A percentile compares a stretch with the other conserved stretches of the same genome.
phyloP scores from a whole-genome alignment of 805 yeast species.

The Saccharomycodes ludwigii region DNA sequence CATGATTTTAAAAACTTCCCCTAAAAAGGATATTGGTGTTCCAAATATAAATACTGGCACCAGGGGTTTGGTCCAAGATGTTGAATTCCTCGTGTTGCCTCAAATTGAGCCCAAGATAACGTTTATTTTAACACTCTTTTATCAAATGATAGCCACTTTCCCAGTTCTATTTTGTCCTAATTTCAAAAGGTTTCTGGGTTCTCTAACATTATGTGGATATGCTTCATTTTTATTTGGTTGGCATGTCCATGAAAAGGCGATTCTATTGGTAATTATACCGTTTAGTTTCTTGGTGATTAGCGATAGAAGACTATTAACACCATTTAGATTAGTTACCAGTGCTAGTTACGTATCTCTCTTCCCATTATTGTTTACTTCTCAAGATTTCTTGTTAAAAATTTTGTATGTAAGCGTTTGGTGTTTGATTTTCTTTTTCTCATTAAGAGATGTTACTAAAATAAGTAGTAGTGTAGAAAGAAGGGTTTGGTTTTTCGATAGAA shows the following conservation, averaged over 20 bases:
- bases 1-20: constrained; percentile 26
- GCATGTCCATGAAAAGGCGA: constrained; percentile 98
- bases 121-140: constrained; percentile 68
- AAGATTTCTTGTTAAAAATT: constrained; percentile 68
- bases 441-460: constrained; percentile 50
- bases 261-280: constrained; percentile 81
- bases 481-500: constrained; percentile 59
- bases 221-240: constrained; percentile 91
- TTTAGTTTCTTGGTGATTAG: constrained; percentile 61
- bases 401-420: constrained; percentile 79
- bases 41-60: constrained; percentile 39
- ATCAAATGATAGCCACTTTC: constrained; percentile 64
- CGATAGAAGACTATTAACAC: constrained; percentile 58
- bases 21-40: constrained; percentile 18
- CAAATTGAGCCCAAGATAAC: constrained; percentile 68
- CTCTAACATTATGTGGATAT: constrained; percentile 79
- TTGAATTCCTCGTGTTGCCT: constrained; percentile 69
- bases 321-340: constrained; percentile 59
- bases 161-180: constrained; percentile 65
- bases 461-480: constrained; percentile 30
- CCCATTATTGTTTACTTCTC: constrained; percentile 72
- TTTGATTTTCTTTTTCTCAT: constrained; percentile 58
- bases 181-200: constrained; percentile 68
- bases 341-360: constrained; percentile 82
- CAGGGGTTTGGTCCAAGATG: constrained; percentile 87